Conservation (phyloP, 345 rosid genomes). For the Euphorbia pulcherrima region DNA sequence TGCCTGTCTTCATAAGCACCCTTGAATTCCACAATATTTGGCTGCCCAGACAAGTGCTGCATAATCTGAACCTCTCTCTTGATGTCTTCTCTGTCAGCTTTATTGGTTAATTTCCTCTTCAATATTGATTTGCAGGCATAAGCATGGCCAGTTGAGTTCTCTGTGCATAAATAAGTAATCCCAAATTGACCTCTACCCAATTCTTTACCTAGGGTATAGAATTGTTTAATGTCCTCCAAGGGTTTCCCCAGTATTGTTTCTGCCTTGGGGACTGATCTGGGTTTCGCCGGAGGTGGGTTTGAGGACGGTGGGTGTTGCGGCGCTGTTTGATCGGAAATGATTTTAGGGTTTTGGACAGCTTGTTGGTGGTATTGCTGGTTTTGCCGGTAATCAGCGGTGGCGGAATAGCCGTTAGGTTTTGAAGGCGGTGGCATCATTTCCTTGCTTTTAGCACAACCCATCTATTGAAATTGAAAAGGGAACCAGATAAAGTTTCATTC, state of each 20-base stretch:
- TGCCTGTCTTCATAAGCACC: slow-evolving; percentile 77
- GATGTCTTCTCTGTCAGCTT: slow-evolving; percentile 63
- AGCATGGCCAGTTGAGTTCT: slow-evolving; percentile 57
- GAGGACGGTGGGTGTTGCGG: no score
- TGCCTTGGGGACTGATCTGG: slow-evolving; percentile 22
- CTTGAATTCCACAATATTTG: slow-evolving; percentile 67
- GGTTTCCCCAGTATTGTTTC: slow-evolving; percentile 63
- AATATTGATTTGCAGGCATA: slow-evolving; percentile 82
- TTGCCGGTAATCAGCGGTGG: slow-evolving; percentile 22
- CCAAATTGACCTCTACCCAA: slow-evolving; percentile 87
- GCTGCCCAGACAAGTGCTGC: slow-evolving; percentile 85
- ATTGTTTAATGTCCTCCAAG: slow-evolving; percentile 56
- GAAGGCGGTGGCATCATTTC: slow-evolving; percentile 20
- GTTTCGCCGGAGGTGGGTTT: not conserved
- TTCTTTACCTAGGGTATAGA: slow-evolving; percentile 57
- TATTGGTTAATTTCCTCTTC: slow-evolving; percentile 60
- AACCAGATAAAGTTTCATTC: not conserved
- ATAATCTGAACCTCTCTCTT: slow-evolving; percentile 73
- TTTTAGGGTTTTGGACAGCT: slow-evolving; percentile 31
- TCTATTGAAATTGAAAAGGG: slow-evolving; percentile 17
- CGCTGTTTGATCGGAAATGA: slow-evolving; percentile 14
- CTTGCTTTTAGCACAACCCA: slow-evolving; percentile 66
- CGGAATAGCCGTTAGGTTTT: slow-evolving; percentile 24
- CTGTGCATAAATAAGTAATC: slow-evolving; percentile 64
- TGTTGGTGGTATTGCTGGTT: slow-evolving; percentile 20